phyloP scores from a whole-genome alignment of 2,329 filamentous ascomycete species.

The Xylaria sp. region DNA sequence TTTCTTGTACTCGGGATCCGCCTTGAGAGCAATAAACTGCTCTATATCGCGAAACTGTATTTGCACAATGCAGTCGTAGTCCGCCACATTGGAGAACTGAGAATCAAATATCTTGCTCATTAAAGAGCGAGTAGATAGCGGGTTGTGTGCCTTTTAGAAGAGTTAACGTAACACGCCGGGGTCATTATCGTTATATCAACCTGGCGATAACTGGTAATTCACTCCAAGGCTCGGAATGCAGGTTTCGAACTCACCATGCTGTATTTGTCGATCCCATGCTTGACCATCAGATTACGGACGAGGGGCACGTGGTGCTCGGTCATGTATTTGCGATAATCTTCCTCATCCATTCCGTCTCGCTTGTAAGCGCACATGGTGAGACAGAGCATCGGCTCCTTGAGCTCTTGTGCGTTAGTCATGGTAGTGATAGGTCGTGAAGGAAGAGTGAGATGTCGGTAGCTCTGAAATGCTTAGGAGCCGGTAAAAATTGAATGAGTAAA shows the following conservation, averaged over 20 bases:
- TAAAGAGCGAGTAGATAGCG: constrained; percentile 7
- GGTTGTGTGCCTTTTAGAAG: constrained; percentile 12
- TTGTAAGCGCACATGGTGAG: constrained; percentile 24
- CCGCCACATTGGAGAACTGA: constrained; percentile 13
- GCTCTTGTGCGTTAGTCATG: not conserved
- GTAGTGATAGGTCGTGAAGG: not conserved
- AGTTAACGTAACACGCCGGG: not conserved
- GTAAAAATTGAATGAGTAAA: not conserved
- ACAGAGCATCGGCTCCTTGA: constrained; percentile 11
- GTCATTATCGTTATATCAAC: not conserved
- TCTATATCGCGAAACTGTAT: constrained; percentile 20
- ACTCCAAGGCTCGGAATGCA: not conserved
- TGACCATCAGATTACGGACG: constrained; percentile 16
- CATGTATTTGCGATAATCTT: constrained; percentile 22
- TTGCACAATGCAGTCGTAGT: constrained; percentile 23
- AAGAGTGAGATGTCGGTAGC: not conserved
- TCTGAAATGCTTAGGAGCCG: not conserved
- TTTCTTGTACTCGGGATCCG: constrained; percentile 19
- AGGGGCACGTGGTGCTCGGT: constrained; percentile 18
- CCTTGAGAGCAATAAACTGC: constrained; percentile 13
- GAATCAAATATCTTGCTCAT: constrained; percentile 24
- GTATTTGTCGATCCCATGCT: constrained; percentile 18
- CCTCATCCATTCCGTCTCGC: constrained; percentile 13
- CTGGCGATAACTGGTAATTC: not conserved
- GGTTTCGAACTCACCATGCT: constrained; percentile 13